A percentile compares a stretch with the other conserved stretches of the same genome.
These are phyloP conservation scores for Aureobasidium sp. DNA, from an alignment of 2,329 filamentous ascomycete species.

Conservation along the genomic window DNA sequence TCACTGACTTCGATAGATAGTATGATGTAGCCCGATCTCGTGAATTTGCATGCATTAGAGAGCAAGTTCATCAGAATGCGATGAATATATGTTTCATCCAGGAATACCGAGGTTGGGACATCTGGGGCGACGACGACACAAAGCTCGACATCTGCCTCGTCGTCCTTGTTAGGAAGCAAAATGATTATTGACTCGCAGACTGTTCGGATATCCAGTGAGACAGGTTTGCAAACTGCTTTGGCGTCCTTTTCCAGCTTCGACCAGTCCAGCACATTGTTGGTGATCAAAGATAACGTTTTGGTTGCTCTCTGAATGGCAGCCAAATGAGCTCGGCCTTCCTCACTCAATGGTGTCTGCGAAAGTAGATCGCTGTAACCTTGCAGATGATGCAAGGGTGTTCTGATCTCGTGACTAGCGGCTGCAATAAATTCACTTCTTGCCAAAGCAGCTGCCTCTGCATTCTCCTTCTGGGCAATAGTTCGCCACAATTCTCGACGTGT, in stretches of 20 bases:
- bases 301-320: constrained; percentile 27
- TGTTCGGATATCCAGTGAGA: constrained; percentile 23
- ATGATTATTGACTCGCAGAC: constrained; percentile 27
- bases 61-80: constrained; percentile 30
- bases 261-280: constrained; percentile 30
- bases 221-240: constrained; percentile 24
- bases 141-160: constrained; percentile 25
- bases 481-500: constrained; percentile 26
- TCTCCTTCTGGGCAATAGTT: constrained; percentile 27
- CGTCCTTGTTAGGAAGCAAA: constrained; percentile 26
- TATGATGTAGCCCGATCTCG: constrained; percentile 53
- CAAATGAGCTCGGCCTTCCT: constrained; percentile 25
- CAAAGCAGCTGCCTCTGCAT: constrained; percentile 25
- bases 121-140: constrained; percentile 25
- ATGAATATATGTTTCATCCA: constrained; percentile 28
- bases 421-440: constrained; percentile 28
- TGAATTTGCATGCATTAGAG: constrained; percentile 28
- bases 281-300: constrained; percentile 28
- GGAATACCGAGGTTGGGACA: constrained; percentile 24
- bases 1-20: constrained; percentile 30
- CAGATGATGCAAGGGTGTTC: constrained; percentile 28
- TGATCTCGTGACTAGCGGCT: constrained; percentile 29
- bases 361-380: constrained; percentile 29
- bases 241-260: constrained; percentile 26
- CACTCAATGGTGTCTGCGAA: constrained; percentile 23